Base-by-base conservation (phyloP, 768 basidiomycete species). In the Mycena olivaceomarginata region DNA sequence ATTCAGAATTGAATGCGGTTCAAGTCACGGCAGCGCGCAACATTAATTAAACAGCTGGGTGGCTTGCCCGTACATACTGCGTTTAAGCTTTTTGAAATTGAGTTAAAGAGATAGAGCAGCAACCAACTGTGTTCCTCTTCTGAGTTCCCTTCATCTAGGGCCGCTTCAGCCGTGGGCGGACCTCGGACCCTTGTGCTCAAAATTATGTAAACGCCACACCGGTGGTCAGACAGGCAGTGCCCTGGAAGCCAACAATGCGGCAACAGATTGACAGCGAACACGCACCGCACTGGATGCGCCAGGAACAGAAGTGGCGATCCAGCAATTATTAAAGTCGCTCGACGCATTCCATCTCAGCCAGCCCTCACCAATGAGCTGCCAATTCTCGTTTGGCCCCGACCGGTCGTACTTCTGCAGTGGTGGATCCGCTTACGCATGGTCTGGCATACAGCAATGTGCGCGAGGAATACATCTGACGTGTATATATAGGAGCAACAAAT, bases 341-440 rank as follows among this genome's bases (percentile, higher is more conserved):
- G 60, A 40, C 31, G 15, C 60, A 62, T 62, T 40, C 31, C 60
- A 62, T 62, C 60, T 62, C 60, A 62, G 60, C 37, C 60, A 62
- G 60, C 60, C 60, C 60, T 62, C 60, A 22, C 75, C 60, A 62
- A 71, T 71, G 70, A 48, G 31, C 70, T 60, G 56, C 60, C 70
- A 71, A 63, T 71, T 71, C 70, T 62, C 57, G 18, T 70, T 70
- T 60, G 69, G 69, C 25, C 69, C 69, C 15, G 31, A 70, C 53
- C 18, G 69, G 16, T 71, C 70, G 43, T 71, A 60, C 60, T 71
- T 71, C 45, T 71, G 70, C 60, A 71, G 70, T 40, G 70, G 57
- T 37, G 70, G 60, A 46, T 43, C 60, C 31, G 10, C 46, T 40
- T 68, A 51, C 51, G 57, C 69, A 43, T 70, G 69, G 69, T 70